Base-by-base conservation (phyloP, 2,329 filamentous ascomycete species). In the Chaetothyriales sp. region DNA sequence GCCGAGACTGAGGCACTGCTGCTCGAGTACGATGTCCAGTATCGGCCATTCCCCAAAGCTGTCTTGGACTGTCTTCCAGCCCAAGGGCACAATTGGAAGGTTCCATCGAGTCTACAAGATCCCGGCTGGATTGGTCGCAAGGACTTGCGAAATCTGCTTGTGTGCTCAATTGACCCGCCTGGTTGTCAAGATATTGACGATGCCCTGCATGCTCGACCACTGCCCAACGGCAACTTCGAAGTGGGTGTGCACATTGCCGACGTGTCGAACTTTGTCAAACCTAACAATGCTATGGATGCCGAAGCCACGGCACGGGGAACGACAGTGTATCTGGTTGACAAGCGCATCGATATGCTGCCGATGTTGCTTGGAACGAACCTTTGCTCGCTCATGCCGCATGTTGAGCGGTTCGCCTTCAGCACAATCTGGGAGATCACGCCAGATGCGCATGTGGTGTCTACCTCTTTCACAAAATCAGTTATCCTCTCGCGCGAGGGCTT, bases 171-270 rank as follows among this genome's bases (percentile, higher is more conserved):
- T 62, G 92, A 98, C 64, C 92, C 92, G 47, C 79, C 87, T 26
- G 89, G 89, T 1, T 98, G 92, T 67, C 90, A 96, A 62, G 92
- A 98, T 72, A 98, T 98, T 52, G 92, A 98, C 62, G 93, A 98
- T 68, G 92, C 92, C 18, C 77, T 98, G 5, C 93, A 98, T 66
- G 89, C 92, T 5, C 78, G 81, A 54, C 75, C 77, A 48, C 71
- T 98, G 19, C 83, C 87, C 0, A 96, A 96, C 61, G 92, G 93
- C 44, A 95, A 96, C 65, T 89, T 81, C 57, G 87, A 96, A 66
- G 88, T 98, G 8, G 92, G 92, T 56, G 92, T 98, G 15, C 93
- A 98, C 68, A 98, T 98, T 67, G 93, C 92, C 25, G 92, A 98
- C 66, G 92, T 98, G n/a, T 96, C 92, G 8, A 85, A 98, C 69